Conservation (phyloP, 2,329 filamentous ascomycete species). For the Diaporthe nobilis region DNA sequence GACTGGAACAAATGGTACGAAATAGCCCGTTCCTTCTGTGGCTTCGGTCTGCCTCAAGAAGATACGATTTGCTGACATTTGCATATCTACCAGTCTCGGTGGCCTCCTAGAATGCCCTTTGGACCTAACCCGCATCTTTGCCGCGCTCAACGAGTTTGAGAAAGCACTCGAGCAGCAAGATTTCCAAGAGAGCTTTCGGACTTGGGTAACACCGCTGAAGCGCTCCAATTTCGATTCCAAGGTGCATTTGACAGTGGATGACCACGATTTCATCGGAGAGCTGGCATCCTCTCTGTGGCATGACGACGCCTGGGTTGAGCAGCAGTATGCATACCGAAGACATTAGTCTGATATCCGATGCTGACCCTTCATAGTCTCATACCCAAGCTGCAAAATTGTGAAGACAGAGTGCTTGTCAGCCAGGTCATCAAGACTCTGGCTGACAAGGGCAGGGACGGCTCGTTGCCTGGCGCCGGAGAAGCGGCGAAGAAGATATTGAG, state of each 20-base stretch:
- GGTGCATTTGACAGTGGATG: not conserved
- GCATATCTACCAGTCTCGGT: not conserved
- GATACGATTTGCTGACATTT: not conserved
- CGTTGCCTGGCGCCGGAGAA: not conserved
- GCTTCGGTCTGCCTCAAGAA: not conserved
- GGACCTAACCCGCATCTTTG: constrained; percentile 6
- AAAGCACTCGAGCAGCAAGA: not conserved
- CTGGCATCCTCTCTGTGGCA: not conserved
- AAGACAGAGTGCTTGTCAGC: not conserved
- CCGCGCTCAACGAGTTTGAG: not conserved
- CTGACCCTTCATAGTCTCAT: constrained; percentile 11
- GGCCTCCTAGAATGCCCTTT: not conserved
- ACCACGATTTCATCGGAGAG: not conserved
- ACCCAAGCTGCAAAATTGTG: not conserved
- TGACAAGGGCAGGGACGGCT: not conserved
- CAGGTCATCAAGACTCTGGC: not conserved
- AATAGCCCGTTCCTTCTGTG: not conserved
- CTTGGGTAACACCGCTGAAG: not conserved
- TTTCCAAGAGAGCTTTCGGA: not conserved
- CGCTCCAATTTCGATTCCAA: not conserved
- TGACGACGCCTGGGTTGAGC: constrained; percentile 18
- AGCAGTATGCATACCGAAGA: not conserved
- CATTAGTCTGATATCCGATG: too few species aligned
- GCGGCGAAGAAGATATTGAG: not conserved
- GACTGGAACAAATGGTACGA: constrained; percentile 10